Base-by-base conservation (phyloP, 331 rosid genomes). In the Rhamnella rubrinervis region DNA sequence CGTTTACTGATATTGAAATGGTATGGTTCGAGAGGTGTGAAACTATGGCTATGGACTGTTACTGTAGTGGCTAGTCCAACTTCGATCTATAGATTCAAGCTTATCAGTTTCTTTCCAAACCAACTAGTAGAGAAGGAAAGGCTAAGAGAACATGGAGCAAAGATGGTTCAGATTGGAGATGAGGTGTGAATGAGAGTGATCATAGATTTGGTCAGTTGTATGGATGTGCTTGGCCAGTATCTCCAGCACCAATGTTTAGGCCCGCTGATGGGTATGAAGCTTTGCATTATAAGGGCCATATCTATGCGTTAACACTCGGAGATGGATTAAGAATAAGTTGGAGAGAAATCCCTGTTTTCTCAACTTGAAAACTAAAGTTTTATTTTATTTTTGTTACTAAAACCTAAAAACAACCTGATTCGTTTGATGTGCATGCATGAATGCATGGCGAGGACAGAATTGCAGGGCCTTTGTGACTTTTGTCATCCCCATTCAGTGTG, bases 281-380 rank as follows among this genome's bases (percentile, higher is more conserved):
- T 70, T 58, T 70, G 37, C 26, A 28, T 3, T 31, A 3, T 2
- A 70, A 70, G 47, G 66, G 74, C 44, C 13, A 70, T 28, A 28
- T 46, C 28, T 59, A 46, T 28, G 74, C 59, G 35, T 70, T 70
- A 4, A 44, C 66, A 26, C 26, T 28, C 50, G 8, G 12, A 3
- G 15, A 13, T 19, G 21, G 66, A 16, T 10, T 5, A 12, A 7
- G 66, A 46, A 5, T 70, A 19, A 46, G 66, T 28, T 46, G 74
- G 74, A 70, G 66, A 23, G 10, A 59, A 13, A 70, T 70, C 58
- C 50, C 50, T 57, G n/a, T 69, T 26, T 69, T 26, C 66, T 70
- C 66, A 0, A 8, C 7, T 47, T 59, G 1, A 2, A 44, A 44
- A 44, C 1, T 2, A 44, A 44, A 10, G 12, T 23, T 23, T 23